A percentile compares a stretch with the other conserved stretches of the same genome.
phyloP scores from a whole-genome alignment of 1,139 yeast species.

The Blastobotrys malaysiensis region DNA sequence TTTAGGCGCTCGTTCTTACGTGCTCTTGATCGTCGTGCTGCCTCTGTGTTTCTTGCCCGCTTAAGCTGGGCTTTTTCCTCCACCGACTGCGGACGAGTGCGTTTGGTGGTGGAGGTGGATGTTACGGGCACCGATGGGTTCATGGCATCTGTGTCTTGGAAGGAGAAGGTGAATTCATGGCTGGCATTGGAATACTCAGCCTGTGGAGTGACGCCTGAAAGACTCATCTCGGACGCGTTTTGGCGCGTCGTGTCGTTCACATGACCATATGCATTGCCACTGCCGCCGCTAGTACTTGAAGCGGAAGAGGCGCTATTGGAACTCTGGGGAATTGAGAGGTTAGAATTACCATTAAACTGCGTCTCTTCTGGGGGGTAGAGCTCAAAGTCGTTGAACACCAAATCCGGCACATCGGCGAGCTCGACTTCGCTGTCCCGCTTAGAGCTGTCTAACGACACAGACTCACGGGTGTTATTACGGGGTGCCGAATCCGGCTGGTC shows the following conservation, averaged over 20 bases:
- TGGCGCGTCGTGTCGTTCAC: background rate
- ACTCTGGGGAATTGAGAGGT: background rate
- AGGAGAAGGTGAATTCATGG: background rate
- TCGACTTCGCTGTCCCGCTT: background rate
- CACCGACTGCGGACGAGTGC: background rate
- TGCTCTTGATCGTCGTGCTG: constrained; percentile 95
- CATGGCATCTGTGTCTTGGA: background rate
- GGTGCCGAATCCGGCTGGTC: too few species aligned
- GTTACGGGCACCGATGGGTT: background rate
- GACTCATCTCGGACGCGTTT: background rate
- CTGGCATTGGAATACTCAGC: background rate
- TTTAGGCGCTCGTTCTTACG: constrained; percentile 90
- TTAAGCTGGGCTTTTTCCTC: constrained; percentile 39
- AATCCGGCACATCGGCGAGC: background rate
- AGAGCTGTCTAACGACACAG: too few species aligned
- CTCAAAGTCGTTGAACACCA: background rate
- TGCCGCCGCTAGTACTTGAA: background rate
- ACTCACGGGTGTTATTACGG: too few species aligned
- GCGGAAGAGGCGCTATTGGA: background rate
- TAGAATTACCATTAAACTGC: background rate
- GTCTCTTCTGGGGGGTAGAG: background rate
- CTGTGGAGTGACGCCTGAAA: background rate
- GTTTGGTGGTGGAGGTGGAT: background rate
- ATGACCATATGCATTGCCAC: background rate
- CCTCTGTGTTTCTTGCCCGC: constrained; percentile 96